A percentile compares a stretch with the other conserved stretches of the same genome.
phyloP scores from a whole-genome alignment of 2,329 filamentous ascomycete genomes.

The Diaporthe sp. region DNA sequence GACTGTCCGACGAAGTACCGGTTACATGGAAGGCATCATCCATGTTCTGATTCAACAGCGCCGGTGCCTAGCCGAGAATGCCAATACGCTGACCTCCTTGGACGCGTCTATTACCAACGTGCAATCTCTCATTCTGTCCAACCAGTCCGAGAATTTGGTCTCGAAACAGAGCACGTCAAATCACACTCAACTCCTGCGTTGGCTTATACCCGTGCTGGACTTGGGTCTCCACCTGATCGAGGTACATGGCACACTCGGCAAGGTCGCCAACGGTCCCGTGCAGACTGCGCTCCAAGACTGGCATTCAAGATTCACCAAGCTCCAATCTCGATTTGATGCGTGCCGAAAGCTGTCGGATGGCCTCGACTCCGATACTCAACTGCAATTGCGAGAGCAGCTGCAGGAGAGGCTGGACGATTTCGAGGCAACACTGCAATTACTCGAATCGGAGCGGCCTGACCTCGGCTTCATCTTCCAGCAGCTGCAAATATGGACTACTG shows the following conservation, averaged over 20 bases:
- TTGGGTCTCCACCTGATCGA: constrained; percentile 73
- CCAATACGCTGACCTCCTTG: constrained; percentile 57
- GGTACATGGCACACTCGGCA: constrained; percentile 77
- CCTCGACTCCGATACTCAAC: constrained; percentile 59
- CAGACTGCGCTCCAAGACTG: constrained; percentile 63
- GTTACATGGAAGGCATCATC: constrained; percentile 89
- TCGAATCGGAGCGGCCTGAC: constrained; percentile 65
- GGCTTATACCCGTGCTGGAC: constrained; percentile 79
- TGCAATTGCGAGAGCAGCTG: constrained; percentile 53
- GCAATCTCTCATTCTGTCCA: constrained; percentile 50
- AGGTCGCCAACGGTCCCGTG: constrained; percentile 61
- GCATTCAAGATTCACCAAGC: constrained; percentile 61
- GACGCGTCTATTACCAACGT: constrained; percentile 55
- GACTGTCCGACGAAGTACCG: constrained; percentile 83
- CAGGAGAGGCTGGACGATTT: constrained; percentile 55
- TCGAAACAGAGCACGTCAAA: constrained; percentile 43
- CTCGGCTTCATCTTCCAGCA: constrained; percentile 77
- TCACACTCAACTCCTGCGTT: constrained; percentile 57
- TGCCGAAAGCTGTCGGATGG: constrained; percentile 65
- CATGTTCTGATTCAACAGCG: constrained; percentile 75
- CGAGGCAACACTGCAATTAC: constrained; percentile 57
- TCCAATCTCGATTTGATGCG: constrained; percentile 57
- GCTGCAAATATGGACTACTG: constrained; percentile 73
- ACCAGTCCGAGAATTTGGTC: constrained; percentile 44
- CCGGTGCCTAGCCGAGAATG: constrained; percentile 58